These are phyloP conservation scores for Aspergillus pseudoglaucus DNA, from an alignment of 2,329 filamentous ascomycete species.

Conservation along the genomic window DNA sequence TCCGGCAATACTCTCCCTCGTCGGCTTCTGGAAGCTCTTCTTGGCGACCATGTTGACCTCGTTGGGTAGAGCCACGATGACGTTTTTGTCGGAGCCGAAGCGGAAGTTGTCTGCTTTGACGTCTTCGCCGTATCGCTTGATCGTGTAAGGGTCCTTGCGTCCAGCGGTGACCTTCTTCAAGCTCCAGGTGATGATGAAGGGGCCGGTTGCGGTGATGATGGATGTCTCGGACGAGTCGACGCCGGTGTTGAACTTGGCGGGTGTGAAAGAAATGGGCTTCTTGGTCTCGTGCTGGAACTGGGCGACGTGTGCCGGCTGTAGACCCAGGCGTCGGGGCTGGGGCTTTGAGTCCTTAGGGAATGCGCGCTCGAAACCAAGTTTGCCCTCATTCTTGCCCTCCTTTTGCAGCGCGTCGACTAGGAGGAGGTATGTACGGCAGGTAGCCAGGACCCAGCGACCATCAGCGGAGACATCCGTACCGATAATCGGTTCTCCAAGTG, in stretches of 20 bases:
- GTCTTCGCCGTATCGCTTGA: conserved; percentile 92
- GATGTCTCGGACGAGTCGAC: conserved; percentile 76
- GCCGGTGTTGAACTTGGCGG: conserved; percentile 89
- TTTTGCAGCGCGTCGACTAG: conserved; percentile 89
- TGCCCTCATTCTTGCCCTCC: conserved; percentile 90
- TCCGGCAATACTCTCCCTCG: conserved; percentile 78
- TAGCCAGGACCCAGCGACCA: conserved; percentile 90
- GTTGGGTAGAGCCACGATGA: conserved; percentile 93
- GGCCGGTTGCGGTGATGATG: conserved; percentile 93
- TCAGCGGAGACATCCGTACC: conserved; percentile 93
- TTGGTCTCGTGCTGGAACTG: conserved; percentile 97
- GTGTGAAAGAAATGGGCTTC: conserved; percentile 76
- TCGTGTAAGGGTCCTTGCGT: conserved; percentile 81
- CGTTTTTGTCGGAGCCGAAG: conserved; percentile 93
- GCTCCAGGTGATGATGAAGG: conserved; percentile 95
- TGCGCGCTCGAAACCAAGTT: conserved; percentile 91
- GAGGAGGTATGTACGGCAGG: conserved; percentile 87
- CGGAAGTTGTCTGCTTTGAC: conserved; percentile 99
- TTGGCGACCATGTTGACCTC: conserved; percentile 97
- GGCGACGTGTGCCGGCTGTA: conserved; percentile 87
- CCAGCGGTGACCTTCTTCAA: conserved; percentile 80
- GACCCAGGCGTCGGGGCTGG: conserved; percentile 78
- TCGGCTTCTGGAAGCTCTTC: conserved; percentile 75
- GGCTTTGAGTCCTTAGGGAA: conserved; percentile 93
- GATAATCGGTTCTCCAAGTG: conserved; percentile 88